Percentiles rank a stretch among this genome's conserved stretches.
These are phyloP conservation scores for Russula abietina DNA, from an alignment of 768 basidiomycete species.

Conservation along the genomic window DNA sequence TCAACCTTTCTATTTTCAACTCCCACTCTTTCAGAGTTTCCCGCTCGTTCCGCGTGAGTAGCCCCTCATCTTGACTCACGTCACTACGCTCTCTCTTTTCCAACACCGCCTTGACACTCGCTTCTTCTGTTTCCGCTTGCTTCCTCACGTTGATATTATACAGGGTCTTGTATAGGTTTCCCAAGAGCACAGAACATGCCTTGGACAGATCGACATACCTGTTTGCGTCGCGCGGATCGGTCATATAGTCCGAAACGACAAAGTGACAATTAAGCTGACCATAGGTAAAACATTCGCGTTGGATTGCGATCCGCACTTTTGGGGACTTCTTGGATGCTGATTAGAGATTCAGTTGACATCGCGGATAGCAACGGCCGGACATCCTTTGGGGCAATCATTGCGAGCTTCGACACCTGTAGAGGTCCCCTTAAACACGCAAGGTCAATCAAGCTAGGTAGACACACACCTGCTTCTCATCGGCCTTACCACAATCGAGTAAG, in stretches of 20 bases:
- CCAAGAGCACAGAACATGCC: constrained; percentile 71
- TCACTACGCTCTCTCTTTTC: constrained; percentile 78
- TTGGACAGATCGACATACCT: constrained; percentile 89
- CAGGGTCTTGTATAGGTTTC: constrained; percentile 81
- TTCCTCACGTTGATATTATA: constrained; percentile 77
- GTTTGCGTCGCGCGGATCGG: constrained; percentile 19
- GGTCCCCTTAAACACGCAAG: constrained; percentile 9
- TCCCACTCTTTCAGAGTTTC: constrained; percentile 72
- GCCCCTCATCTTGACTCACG: constrained; percentile 66
- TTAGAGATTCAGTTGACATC: constrained; percentile 72
- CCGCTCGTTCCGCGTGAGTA: constrained; percentile 70
- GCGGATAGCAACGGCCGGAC: constrained; percentile 74
- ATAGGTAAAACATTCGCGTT: constrained; percentile 84
- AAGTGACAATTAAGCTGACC: constrained; percentile 42
- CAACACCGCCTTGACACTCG: constrained; percentile 62
- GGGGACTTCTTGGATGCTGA: constrained; percentile 91
- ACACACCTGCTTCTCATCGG: constrained; percentile 90
- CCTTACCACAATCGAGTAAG: constrained; percentile 76
- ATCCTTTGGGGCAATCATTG: constrained; percentile 88
- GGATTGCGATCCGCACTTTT: constrained; percentile 87
- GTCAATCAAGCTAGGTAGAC: neutral
- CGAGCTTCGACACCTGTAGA: constrained; percentile 78
- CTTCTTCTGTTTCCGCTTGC: constrained; percentile 64
- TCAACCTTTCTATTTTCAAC: constrained; percentile 64
- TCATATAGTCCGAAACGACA: neutral